Evolutionary conservation across 495 filamentous ascomycete genomes (phyloP).

Genomic region (Podospora pseudocomata): DNA sequence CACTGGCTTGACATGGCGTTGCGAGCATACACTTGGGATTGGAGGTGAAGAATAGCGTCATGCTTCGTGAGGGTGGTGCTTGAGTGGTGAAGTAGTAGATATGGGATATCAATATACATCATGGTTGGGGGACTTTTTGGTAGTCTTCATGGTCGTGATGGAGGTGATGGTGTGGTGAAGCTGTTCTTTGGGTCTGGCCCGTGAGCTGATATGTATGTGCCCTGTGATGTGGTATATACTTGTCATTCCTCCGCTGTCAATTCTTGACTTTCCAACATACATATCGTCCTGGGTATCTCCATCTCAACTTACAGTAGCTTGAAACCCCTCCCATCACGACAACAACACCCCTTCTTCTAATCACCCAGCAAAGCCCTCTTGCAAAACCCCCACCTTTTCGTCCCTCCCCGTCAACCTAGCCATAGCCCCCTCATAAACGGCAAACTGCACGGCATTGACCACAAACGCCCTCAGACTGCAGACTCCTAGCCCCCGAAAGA

Average conservation of each 20-base stretch:
- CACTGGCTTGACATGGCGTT: neutral
- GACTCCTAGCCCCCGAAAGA: constrained; percentile 73
- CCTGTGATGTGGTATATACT: too few relatives aligned
- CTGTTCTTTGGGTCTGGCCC: neutral
- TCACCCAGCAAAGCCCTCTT: neutral
- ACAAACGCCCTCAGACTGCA: constrained; percentile 82
- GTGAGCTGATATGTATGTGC: too few relatives aligned
- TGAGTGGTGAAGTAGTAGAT: neutral
- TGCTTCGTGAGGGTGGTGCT: neutral
- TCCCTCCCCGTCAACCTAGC: constrained; percentile 40
- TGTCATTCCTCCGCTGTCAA: too few relatives aligned
- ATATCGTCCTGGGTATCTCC: too few relatives aligned
- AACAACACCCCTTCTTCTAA: too few relatives aligned
- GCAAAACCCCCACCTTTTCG: neutral
- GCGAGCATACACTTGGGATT: neutral
- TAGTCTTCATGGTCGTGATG: neutral
- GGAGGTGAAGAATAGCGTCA: neutral
- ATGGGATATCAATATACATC: neutral
- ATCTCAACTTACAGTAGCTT: too few relatives aligned
- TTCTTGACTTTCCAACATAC: too few relatives aligned
- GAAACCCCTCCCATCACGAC: too few relatives aligned
- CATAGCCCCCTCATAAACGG: constrained; percentile 83
- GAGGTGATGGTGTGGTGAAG: neutral
- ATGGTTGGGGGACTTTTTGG: neutral
- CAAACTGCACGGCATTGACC: constrained; percentile 81